Conservation (phyloP, 345 rosid species). For the Murraya paniculata region DNA sequence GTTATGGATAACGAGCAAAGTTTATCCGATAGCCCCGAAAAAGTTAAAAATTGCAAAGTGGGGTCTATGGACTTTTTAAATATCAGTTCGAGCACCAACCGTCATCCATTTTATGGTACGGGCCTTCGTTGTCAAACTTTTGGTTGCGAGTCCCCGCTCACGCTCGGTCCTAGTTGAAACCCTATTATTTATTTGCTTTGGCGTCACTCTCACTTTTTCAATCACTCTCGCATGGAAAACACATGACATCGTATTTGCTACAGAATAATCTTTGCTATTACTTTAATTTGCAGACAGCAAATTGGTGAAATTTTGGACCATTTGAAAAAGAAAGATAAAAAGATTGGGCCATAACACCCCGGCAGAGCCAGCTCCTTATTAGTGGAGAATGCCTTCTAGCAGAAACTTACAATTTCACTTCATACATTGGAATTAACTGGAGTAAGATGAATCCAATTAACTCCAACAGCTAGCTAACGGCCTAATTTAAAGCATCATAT, state of each 20-base stretch:
- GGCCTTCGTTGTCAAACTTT: not conserved
- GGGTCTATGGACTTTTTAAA: not conserved
- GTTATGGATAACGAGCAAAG: constrained; percentile 13
- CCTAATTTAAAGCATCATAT: not conserved
- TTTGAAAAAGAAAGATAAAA: not conserved
- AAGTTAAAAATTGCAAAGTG: not conserved
- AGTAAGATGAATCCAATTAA: not conserved
- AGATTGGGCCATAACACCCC: not conserved
- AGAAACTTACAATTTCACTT: not conserved
- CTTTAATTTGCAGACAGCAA: constrained; percentile 3
- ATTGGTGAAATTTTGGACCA: not conserved
- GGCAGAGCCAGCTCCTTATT: not conserved
- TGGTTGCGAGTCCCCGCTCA: not conserved
- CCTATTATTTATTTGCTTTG: constrained; percentile 3
- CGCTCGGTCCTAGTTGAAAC: not conserved
- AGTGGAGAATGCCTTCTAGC: not conserved
- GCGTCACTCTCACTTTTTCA: constrained; percentile 11
- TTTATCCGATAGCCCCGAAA: not conserved
- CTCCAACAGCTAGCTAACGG: not conserved
- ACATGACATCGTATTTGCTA: not conserved
- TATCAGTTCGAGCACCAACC: not conserved
- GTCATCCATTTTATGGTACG: not conserved
- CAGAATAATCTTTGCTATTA: constrained; percentile 2
- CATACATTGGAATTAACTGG: not conserved
- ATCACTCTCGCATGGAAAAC: constrained; percentile 14